A percentile compares a stretch with the other conserved stretches of the same genome.
Conservation (phyloP, 108 stramenopile genomes). For the Cafeteria roenbergensis region DNA sequence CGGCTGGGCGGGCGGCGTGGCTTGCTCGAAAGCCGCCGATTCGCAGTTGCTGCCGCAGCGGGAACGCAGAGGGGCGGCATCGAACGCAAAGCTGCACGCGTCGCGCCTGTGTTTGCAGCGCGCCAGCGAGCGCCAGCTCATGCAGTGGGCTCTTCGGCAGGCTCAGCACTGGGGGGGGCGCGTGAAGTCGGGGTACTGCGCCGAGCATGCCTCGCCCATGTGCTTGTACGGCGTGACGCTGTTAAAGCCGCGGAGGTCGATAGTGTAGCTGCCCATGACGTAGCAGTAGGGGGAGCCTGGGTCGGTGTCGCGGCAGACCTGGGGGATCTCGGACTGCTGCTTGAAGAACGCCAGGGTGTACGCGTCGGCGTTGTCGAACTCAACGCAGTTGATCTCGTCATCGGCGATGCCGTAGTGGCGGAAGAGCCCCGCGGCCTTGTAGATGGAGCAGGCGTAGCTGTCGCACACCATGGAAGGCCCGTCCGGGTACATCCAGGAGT, state of each 20-base stretch:
- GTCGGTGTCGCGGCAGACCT: background rate
- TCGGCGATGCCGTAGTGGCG: background rate
- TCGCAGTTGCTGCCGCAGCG: too few species aligned
- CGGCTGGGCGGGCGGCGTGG: too few species aligned
- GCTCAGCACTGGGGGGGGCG: background rate
- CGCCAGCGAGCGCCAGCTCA: too few species aligned
- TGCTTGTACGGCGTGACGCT: background rate
- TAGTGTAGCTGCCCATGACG: background rate
- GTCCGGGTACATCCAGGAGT: background rate
- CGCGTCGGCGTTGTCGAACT: background rate
- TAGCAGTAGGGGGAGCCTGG: background rate
- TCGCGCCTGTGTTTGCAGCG: too few species aligned
- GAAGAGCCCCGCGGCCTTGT: background rate
- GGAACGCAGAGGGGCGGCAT: too few species aligned
- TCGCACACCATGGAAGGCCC: conserved; percentile 1
- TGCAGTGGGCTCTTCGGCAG: too few species aligned
- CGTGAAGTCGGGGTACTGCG: background rate
- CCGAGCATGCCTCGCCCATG: background rate
- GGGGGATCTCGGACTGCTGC: background rate
- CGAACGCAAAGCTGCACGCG: too few species aligned
- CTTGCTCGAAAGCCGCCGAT: too few species aligned
- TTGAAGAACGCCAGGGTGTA: background rate
- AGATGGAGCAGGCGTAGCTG: background rate
- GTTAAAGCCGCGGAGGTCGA: background rate
- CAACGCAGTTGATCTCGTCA: background rate